Percentiles rank a stretch among this genome's conserved stretches.
Evolutionary conservation across 768 basidiomycete species (phyloP).

Genomic region (Lactarius evosmus): DNA sequence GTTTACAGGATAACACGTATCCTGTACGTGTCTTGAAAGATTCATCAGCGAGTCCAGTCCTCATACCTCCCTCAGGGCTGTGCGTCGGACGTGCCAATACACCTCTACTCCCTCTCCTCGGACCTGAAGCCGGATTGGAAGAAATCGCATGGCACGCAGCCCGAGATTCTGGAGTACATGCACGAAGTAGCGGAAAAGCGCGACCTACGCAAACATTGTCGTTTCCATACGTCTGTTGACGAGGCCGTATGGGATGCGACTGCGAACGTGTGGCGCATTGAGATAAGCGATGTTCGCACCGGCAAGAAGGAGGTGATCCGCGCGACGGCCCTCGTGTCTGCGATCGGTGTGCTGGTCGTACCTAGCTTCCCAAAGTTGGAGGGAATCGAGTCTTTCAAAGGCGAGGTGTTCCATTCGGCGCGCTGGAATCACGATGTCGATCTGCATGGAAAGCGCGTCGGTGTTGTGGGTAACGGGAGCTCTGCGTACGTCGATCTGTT

Average conservation of each 20-base stretch:
- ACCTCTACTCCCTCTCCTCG: conserved; percentile 32
- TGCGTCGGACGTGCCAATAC: conserved; percentile 29
- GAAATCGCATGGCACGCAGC: conserved; percentile 28
- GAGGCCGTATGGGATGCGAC: conserved; percentile 32
- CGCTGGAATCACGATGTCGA: conserved; percentile 52
- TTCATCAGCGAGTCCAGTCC: neutral
- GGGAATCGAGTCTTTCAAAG: conserved; percentile 41
- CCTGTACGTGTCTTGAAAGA: conserved; percentile 19
- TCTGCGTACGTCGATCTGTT: conserved; percentile 41
- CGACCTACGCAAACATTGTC: conserved; percentile 26
- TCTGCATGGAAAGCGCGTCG: conserved; percentile 51
- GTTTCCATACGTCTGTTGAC: conserved; percentile 32
- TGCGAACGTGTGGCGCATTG: conserved; percentile 31
- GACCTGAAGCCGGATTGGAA: conserved; percentile 34
- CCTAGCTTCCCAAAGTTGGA: conserved; percentile 32
- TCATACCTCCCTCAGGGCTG: conserved; percentile 28
- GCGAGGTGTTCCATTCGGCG: conserved; percentile 53
- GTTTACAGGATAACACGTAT: conserved; percentile 29
- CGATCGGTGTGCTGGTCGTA: conserved; percentile 31
- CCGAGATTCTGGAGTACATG: conserved; percentile 34
- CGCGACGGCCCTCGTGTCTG: conserved; percentile 34
- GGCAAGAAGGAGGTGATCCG: conserved; percentile 17
- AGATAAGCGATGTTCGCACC: conserved; percentile 26
- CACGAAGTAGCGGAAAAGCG: conserved; percentile 27
- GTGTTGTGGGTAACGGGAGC: conserved; percentile 61